Conservation (phyloP, 2,329 filamentous ascomycete species). For the Hawksworthiomyces lignivorus region DNA sequence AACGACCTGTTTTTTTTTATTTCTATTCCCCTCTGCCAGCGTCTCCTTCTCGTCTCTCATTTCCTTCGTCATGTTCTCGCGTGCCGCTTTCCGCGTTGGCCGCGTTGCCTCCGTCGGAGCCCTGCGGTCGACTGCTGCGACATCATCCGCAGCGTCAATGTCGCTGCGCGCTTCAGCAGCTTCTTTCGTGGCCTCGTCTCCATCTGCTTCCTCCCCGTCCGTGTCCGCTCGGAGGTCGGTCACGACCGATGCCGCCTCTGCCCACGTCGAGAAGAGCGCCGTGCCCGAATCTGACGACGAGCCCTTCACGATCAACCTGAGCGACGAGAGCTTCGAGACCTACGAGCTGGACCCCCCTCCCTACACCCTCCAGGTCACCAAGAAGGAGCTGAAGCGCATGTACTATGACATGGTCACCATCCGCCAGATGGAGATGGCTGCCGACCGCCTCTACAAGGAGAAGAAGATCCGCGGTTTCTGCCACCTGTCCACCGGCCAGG, state of each 20-base stretch:
- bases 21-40: neutral
- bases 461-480: conserved; percentile 99
- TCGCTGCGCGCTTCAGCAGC: conserved; percentile 7
- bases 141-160: conserved; percentile 22
- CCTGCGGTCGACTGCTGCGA: conserved; percentile 4
- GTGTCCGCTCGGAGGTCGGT: conserved; percentile 60
- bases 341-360: conserved; percentile 96
- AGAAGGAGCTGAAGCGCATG: conserved; percentile 98
- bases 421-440: conserved; percentile 99
- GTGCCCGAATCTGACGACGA: conserved; percentile 81
- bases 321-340: conserved; percentile 98
- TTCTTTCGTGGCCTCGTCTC: conserved; percentile 38
- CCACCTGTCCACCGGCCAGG: conserved; percentile 94
- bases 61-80: conserved; percentile 54
- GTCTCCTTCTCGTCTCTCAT: neutral
- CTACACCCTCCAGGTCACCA: conserved; percentile 88
- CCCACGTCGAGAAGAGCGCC: conserved; percentile 73
- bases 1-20: too few relatives aligned
- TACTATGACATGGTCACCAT: conserved; percentile 96
- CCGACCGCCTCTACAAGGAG: conserved; percentile 98
- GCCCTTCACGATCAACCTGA: conserved; percentile 84
- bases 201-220: conserved; percentile 1
- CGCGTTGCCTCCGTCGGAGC: conserved; percentile 23
- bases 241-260: conserved; percentile 90
- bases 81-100: conserved; percentile 56